Evolutionary conservation across 148 eudicot species (phyloP), one percentile per base, ranked within the genome.

Genomic region (Silene uniflora): DNA sequence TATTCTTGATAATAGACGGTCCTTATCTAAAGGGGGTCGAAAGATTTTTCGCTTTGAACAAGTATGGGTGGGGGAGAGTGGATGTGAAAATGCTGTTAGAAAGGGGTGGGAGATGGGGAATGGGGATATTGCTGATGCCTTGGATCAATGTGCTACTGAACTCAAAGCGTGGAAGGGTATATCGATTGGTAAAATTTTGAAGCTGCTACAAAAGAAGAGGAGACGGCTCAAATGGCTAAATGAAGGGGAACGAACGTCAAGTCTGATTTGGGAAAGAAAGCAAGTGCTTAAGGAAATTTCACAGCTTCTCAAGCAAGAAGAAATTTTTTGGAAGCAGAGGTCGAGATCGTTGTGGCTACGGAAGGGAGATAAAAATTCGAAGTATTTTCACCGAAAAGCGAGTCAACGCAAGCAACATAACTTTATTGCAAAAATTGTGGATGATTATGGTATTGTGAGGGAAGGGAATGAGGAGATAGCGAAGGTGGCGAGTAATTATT

Each of bases 1-100:
- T 0, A 6, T 18, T 3, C 18, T 60, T 21, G 17, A n/a, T 1
- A 0, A n/a, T 4, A 1, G 24, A 5, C 18, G 25, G 2, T 1
- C 5, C 0, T 0, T 1, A 0, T 1, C 2, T 1, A 39, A 10
- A 0, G 17, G 5, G 2, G 1, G 17, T 6, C 1, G 7, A 25
- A 24, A 29, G 24, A 1, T 12, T 14, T 64, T 64, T 25, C 42
- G 68, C 0, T 64, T 64, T 10, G 68, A 64, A 25, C 23, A 24
- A 27, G 18, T 64, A 3, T 62, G 65, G 65, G 65, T 23, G 0
- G 65, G 27, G 5, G 65, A 62, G 11, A 21, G 19, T 6, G 65
- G 27, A 1, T 62, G 68, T 25, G 68, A 64, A 25, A 3, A 27
- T 14, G 39, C 9, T 0, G 7, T 24, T 3, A 24, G 10, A 1